A percentile compares a stretch with the other conserved stretches of the same genome.
These are phyloP conservation scores for Aspergillus hortae DNA, from an alignment of 2,329 filamentous ascomycete species.

Conservation along the genomic window DNA sequence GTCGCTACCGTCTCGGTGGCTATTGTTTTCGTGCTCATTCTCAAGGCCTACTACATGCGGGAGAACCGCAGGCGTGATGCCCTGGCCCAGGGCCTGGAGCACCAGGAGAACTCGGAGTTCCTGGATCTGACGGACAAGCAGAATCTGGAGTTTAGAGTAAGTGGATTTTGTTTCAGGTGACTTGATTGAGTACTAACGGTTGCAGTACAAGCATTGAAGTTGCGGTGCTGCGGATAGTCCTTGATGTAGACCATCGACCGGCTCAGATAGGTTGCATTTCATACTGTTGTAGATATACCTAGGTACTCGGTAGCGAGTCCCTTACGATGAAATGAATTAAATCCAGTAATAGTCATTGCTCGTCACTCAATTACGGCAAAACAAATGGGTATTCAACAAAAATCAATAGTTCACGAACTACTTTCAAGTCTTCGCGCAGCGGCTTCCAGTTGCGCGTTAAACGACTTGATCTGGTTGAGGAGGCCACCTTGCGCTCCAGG, in stretches of 20 bases:
- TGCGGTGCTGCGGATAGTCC: background rate
- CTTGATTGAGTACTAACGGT: background rate
- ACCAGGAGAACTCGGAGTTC: constrained; percentile 25
- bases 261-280: too few species aligned
- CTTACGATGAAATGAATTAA: background rate
- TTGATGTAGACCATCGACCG: background rate
- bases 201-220: constrained; percentile 8
- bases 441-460: constrained; percentile 43
- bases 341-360: background rate
- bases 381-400: constrained; percentile 1
- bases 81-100: constrained; percentile 15
- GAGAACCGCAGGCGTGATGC: constrained; percentile 29
- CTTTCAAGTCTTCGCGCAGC: constrained; percentile 27
- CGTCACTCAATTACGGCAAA: background rate
- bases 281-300: too few species aligned
- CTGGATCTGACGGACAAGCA: constrained; percentile 31
- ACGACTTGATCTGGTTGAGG: constrained; percentile 37
- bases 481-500: constrained; percentile 39
- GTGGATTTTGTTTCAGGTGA: background rate
- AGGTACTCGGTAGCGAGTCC: too few species aligned
- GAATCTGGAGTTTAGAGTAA: constrained; percentile 26
- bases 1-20: constrained; percentile 28
- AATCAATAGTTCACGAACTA: constrained; percentile 4
- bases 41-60: constrained; percentile 25
- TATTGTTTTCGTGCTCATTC: constrained; percentile 22